Evolutionary conservation across 116 monocot genomes (phyloP).

Genomic region (Posidonia oceanica): DNA sequence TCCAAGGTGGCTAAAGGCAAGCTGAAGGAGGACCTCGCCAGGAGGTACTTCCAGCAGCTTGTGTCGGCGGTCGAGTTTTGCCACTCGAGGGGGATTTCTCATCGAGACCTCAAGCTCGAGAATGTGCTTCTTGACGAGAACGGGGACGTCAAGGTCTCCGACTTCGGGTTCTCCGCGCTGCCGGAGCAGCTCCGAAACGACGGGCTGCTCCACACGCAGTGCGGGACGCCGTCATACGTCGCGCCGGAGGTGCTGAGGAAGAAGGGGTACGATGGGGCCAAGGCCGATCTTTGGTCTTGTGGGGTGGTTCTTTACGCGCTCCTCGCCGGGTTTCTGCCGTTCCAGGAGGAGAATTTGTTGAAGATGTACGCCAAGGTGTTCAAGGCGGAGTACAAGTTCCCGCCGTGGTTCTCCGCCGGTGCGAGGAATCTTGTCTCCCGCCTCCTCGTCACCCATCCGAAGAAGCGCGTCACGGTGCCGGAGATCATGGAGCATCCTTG

Average conservation of each 20-base stretch:
- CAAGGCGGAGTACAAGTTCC: constrained; percentile 49
- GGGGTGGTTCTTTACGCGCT: constrained; percentile 62
- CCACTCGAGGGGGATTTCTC: constrained; percentile 52
- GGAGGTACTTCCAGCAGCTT: constrained; percentile 49
- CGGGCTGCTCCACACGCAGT: constrained; percentile 59
- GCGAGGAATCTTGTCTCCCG: constrained; percentile 40
- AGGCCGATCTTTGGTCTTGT: constrained; percentile 56
- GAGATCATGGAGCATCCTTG: constrained; percentile 36
- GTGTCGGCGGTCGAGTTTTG: constrained; percentile 67
- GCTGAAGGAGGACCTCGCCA: constrained; percentile 40
- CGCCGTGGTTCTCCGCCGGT: constrained; percentile 61
- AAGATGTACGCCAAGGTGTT: constrained; percentile 47
- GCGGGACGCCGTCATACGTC: constrained; percentile 63
- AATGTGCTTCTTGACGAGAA: constrained; percentile 54
- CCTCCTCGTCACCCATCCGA: constrained; percentile 61
- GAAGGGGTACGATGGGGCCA: constrained; percentile 61
- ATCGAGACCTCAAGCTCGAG: constrained; percentile 69
- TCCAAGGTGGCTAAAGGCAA: constrained; percentile 36
- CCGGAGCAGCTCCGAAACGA: constrained; percentile 44
- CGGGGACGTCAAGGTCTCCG: constrained; percentile 47
- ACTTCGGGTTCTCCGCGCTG: constrained; percentile 58
- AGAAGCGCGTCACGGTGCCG: constrained; percentile 35
- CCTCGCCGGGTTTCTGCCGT: constrained; percentile 58
- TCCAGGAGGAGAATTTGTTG: constrained; percentile 46
- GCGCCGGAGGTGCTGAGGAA: constrained; percentile 50